A percentile compares a stretch with the other conserved stretches of the same genome.
These are phyloP conservation scores for Extremus antarcticus DNA, from an alignment of 495 filamentous ascomycete species.

Conservation along the genomic window DNA sequence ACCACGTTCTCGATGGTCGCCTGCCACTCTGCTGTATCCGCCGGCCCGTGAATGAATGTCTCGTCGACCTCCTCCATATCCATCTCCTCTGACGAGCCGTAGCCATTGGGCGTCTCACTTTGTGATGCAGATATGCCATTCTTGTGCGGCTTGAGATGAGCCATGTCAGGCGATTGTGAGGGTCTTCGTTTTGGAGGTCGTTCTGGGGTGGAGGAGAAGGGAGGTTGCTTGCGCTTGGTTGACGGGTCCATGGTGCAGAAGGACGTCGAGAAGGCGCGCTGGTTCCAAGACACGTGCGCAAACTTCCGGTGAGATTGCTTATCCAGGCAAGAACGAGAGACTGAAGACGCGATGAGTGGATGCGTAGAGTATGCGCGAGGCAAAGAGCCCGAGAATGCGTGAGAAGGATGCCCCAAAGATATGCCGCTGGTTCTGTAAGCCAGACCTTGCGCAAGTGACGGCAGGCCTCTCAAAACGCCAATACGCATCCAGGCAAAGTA, in stretches of 20 bases:
- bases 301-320: too few species aligned
- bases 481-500: neutral
- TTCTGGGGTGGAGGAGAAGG: slow-evolving; percentile 22
- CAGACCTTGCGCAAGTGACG: neutral
- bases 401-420: neutral
- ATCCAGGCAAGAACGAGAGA: too few species aligned
- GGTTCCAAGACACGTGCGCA: too few species aligned
- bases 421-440: neutral
- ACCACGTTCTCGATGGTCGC: slow-evolving; percentile 90
- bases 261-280: neutral
- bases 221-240: slow-evolving; percentile 52
- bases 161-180: slow-evolving; percentile 26
- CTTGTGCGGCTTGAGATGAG: slow-evolving; percentile 2
- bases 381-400: too few species aligned
- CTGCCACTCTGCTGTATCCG: slow-evolving; percentile 94
- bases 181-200: slow-evolving; percentile 15
- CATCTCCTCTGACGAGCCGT: slow-evolving; percentile 29
- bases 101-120: slow-evolving; percentile 20
- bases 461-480: neutral
- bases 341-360: too few species aligned
- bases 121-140: slow-evolving; percentile 9
- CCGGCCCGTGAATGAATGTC: too few species aligned
- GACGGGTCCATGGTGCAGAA: slow-evolving; percentile 36
- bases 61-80: slow-evolving; percentile 39
- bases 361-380: too few species aligned